Conservation (phyloP, 2,329 filamentous ascomycete genomes). For the Diaporthe helianthi region DNA sequence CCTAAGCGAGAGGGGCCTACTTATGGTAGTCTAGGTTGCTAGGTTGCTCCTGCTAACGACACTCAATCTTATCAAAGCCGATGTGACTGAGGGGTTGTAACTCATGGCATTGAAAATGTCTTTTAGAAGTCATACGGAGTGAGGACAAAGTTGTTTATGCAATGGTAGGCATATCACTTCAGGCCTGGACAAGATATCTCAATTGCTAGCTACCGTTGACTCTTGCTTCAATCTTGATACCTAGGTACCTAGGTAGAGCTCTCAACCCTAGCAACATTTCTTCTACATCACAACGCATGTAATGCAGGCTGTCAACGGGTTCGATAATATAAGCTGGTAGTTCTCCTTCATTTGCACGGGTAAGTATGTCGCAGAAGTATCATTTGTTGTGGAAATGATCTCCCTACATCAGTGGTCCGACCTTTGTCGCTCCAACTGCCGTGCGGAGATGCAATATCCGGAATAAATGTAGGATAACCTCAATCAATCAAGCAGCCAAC, state of each 20-base stretch:
- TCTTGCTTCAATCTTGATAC: no score
- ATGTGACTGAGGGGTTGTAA: background rate
- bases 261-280: background rate
- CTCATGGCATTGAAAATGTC: background rate
- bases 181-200: background rate
- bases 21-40: no score
- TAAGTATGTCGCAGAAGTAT: background rate
- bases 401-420: background rate
- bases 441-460: constrained; percentile 15
- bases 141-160: background rate
- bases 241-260: no score
- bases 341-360: background rate
- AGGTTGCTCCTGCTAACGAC: no score
- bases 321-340: background rate
- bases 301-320: background rate
- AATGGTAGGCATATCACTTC: no score
- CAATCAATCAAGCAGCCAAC: constrained; percentile 1
- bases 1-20: no score
- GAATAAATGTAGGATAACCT: background rate
- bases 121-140: background rate
- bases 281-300: background rate
- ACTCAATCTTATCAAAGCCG: background rate
- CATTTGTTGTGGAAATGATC: background rate
- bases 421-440: background rate
- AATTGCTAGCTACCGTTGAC: background rate